Evolutionary conservation across 1,139 yeast species (phyloP), one percentile per base, ranked within the genome.

Genomic region (Hansenula lynferdii): DNA sequence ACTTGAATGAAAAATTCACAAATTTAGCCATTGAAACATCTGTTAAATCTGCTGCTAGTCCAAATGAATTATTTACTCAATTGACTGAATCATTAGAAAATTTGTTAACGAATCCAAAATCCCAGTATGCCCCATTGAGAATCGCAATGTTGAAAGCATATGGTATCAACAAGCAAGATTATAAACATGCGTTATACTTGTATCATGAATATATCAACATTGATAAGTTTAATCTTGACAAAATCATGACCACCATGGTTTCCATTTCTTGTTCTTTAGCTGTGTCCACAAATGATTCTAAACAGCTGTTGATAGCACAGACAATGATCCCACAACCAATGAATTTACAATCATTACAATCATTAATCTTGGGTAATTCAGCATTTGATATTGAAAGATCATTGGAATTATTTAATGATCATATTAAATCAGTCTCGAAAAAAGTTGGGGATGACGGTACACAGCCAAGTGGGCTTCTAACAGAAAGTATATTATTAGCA

Each of bases 401-500:
- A 0, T 60, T 82, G 27, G 68, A 66, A 2, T 49, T 77, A 6
- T 81, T 73, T 57, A 81, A 82, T 48, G 63, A 67, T 20, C 69
- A 74, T 49, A 72, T 77, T 17, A 46, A 49, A 20, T 36, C 37
- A 3, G 37, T 68, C 52, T 26, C 62, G 58, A 35, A 58, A 45
- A 41, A 59, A 5, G 61, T 64, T 39, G 60, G 57, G 5, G 41
- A 34, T 3, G 58, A 67, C 2, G 58, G 59, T 4, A 50, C 72
- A 22, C 67, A 78, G 0, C 64, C 70, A 2, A 61, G 73, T 17
- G 80, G 80, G 0, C 47, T 63, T 21, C 51, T 80, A 18, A 71
- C 81, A 0, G 80, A 80, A 47, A 61, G 83, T 1, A 59, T 81
- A 37, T 59, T 80, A 17, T 50, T 77, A 18, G 69, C 76, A 1